phyloP scores from a whole-genome alignment of 192 early-diverging fungal species.

The Powellomyces hirtus region DNA sequence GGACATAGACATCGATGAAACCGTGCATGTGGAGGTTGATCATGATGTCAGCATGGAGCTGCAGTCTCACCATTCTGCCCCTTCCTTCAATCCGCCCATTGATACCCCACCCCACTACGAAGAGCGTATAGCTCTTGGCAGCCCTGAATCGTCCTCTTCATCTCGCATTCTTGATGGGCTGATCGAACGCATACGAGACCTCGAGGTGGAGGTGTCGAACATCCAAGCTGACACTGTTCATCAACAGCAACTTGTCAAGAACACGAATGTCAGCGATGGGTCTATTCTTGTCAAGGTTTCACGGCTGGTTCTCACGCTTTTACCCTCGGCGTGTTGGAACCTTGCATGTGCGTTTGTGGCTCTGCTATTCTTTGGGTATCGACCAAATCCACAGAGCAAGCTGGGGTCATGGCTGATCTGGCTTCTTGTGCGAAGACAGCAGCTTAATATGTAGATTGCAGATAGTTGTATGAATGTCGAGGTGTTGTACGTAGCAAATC shows the following conservation, averaged over 20 bases:
- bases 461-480: background rate
- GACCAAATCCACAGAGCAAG: conserved; percentile 9
- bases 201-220: conserved; percentile 1
- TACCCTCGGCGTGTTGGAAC: conserved; percentile 5
- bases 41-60: background rate
- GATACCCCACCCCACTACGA: background rate
- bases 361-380: conserved; percentile 17
- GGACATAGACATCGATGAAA: background rate
- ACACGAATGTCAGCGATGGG: background rate
- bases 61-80: too few species aligned
- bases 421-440: background rate
- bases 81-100: background rate
- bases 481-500: too few species aligned
- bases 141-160: background rate
- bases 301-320: background rate
- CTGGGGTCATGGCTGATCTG: conserved; percentile 5
- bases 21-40: background rate
- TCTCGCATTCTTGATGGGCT: conserved; percentile 11
- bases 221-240: background rate
- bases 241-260: background rate
- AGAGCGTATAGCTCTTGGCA: background rate
- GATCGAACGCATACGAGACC: conserved; percentile 13
- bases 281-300: background rate
- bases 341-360: conserved; percentile 4
- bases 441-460: background rate